Percentiles rank a stretch among this genome's conserved stretches.
These are phyloP conservation scores for Neoscytalidium dimidiatum DNA, from an alignment of 2,329 filamentous ascomycete species.

Conservation along the genomic window DNA sequence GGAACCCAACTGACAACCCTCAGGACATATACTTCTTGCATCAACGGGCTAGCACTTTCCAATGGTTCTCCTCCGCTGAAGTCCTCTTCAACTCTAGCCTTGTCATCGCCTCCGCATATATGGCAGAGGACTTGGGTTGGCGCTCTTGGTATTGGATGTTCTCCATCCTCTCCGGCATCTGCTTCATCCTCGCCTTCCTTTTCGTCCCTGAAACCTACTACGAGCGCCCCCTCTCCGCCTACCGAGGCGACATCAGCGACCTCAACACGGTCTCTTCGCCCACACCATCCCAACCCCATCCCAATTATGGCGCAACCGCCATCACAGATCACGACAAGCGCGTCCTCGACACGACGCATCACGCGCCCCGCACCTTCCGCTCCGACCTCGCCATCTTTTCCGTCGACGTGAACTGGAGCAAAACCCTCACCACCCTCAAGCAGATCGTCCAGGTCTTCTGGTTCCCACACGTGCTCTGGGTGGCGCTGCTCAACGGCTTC, in stretches of 20 bases:
- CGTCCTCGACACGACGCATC: slow-evolving; percentile 6
- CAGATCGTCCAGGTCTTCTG: slow-evolving; percentile 25
- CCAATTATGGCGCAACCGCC: not conserved
- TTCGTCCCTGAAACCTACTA: slow-evolving; percentile 21
- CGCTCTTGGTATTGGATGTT: slow-evolving; percentile 21
- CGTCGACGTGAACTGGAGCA: slow-evolving; percentile 16
- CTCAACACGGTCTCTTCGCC: not conserved
- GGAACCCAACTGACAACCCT: not conserved
- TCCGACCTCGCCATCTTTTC: slow-evolving; percentile 19
- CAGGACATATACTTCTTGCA: slow-evolving; percentile 22
- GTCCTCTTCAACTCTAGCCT: slow-evolving; percentile 19
- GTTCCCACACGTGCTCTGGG: slow-evolving; percentile 28
- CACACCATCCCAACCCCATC: not conserved
- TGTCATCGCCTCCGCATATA: slow-evolving; percentile 19
- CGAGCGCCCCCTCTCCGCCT: slow-evolving; percentile 18
- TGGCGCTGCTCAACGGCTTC: slow-evolving; percentile 24
- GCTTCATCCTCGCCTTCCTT: slow-evolving; percentile 20
- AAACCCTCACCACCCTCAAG: slow-evolving; percentile 19
- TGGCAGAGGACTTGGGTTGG: slow-evolving; percentile 19
- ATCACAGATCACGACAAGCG: slow-evolving; percentile 19
- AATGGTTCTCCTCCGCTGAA: slow-evolving; percentile 20
- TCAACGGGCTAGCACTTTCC: slow-evolving; percentile 20
- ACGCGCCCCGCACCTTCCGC: slow-evolving; percentile 5
- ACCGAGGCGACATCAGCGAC: slow-evolving; percentile 16
- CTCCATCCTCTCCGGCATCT: slow-evolving; percentile 17